Conservation (phyloP, 1,284 basidiomycete species). For the Salmacisia buchloeana region DNA sequence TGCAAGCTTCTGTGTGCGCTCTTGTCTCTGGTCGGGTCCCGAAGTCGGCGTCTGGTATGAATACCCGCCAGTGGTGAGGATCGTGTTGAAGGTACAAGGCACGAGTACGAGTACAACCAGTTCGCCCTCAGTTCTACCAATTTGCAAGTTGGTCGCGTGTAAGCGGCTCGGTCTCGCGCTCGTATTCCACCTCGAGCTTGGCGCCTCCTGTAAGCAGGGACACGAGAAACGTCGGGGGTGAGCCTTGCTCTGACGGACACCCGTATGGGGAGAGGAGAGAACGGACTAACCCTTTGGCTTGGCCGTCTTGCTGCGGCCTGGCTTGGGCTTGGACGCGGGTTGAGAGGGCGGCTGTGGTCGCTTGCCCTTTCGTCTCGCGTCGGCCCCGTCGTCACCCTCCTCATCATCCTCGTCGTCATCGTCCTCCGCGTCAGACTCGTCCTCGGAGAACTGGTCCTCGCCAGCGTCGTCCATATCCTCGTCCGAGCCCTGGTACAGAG, state of each 20-base stretch:
- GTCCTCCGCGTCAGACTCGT: slow-evolving; percentile 17
- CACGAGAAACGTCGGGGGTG: background rate
- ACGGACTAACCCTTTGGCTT: slow-evolving; percentile 16
- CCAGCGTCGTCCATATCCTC: slow-evolving; percentile 6
- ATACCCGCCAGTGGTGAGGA: background rate
- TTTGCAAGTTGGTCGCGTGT: slow-evolving; percentile 50
- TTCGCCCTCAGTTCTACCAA: slow-evolving; percentile 21
- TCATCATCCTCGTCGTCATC: slow-evolving; percentile 28
- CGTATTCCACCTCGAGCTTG: slow-evolving; percentile 82
- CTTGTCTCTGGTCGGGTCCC: background rate
- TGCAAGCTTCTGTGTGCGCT: background rate
- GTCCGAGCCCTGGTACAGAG: slow-evolving; percentile 1
- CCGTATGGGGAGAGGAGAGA: background rate
- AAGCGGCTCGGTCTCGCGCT: slow-evolving; percentile 73
- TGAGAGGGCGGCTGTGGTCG: background rate
- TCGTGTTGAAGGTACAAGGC: background rate
- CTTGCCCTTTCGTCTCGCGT: slow-evolving; percentile 16
- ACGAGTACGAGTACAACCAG: background rate
- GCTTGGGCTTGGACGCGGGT: background rate
- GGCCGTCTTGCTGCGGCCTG: slow-evolving; percentile 9
- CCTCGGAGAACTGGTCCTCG: background rate
- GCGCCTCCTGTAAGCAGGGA: slow-evolving; percentile 55
- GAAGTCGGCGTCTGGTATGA: background rate
- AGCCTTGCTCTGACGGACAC: background rate
- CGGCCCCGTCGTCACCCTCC: slow-evolving; percentile 24